These are phyloP conservation scores for Coprinopsis sp. DNA, from an alignment of 768 basidiomycete species.

Conservation along the genomic window DNA sequence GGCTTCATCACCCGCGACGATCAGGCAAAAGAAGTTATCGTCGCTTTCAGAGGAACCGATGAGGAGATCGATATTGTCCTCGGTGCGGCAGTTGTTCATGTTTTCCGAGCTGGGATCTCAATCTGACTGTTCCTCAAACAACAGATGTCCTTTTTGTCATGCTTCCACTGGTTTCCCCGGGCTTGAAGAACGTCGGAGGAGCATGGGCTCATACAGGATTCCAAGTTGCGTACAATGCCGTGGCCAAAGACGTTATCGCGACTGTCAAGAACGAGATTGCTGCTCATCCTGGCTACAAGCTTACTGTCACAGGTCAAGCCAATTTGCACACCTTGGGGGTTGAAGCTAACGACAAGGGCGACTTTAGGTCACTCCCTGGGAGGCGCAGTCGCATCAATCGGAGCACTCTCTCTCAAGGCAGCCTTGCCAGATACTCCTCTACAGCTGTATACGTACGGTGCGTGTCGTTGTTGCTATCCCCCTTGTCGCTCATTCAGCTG, in stretches of 20 bases:
- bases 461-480: conserved; percentile 7
- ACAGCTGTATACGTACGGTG: conserved; percentile 44
- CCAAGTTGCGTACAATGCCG: conserved; percentile 24
- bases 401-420: conserved; percentile 26
- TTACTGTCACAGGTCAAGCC: conserved; percentile 24
- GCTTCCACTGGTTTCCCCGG: conserved; percentile 24
- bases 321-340: background rate
- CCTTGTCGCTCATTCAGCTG: background rate
- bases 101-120: too few species aligned
- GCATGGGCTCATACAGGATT: conserved; percentile 27
- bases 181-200: conserved; percentile 20
- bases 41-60: conserved; percentile 33
- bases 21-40: conserved; percentile 31
- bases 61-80: conserved; percentile 27
- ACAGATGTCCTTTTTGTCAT: conserved; percentile 28
- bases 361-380: conserved; percentile 35
- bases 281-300: conserved; percentile 22
- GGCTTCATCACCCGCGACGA: conserved; percentile 37
- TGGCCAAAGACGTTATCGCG: conserved; percentile 21
- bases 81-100: conserved; percentile 21
- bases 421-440: conserved; percentile 21
- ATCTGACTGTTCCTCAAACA: background rate
- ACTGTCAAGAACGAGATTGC: conserved; percentile 18
- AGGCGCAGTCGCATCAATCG: conserved; percentile 31
- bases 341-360: background rate